These are phyloP conservation scores for Solanum pinnatisectum DNA, from an alignment of 257 asterid genomes.

Conservation along the genomic window DNA sequence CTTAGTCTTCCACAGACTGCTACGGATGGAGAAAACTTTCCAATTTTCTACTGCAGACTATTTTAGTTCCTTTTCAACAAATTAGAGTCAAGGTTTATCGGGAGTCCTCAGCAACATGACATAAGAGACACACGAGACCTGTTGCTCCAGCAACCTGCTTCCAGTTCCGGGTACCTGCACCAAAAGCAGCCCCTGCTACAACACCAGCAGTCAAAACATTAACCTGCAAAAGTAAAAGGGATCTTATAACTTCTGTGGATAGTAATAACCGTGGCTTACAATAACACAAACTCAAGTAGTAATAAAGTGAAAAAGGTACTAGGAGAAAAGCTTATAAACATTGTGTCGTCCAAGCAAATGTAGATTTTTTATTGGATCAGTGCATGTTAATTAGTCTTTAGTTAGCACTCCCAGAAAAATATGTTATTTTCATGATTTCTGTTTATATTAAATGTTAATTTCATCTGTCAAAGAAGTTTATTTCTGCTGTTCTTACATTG, in stretches of 20 bases:
- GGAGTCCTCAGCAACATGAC: slow-evolving; percentile 35
- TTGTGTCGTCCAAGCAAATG: background rate
- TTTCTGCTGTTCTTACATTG: background rate
- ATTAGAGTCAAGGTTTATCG: slow-evolving; percentile 12
- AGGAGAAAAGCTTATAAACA: background rate
- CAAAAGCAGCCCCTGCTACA: slow-evolving; percentile 72
- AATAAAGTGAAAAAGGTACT: background rate
- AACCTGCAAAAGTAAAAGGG: slow-evolving; percentile 1
- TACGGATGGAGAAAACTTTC: background rate
- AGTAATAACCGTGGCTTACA: background rate
- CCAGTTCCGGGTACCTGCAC: slow-evolving; percentile 76
- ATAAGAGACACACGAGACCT: slow-evolving; percentile 51
- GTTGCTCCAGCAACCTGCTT: slow-evolving; percentile 71
- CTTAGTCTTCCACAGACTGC: background rate
- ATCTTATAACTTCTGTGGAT: background rate
- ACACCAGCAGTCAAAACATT: slow-evolving; percentile 68
- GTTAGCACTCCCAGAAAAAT: background rate
- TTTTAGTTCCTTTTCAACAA: background rate
- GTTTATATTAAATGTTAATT: background rate
- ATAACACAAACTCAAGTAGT: background rate
- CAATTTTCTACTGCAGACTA: background rate
- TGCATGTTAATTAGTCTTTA: background rate
- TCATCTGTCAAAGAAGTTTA: background rate
- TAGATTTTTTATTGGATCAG: background rate
- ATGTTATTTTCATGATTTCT: background rate